A percentile compares a stretch with the other conserved stretches of the same genome.
Conservation (phyloP, 495 filamentous ascomycete species). For the Xylaria grammica region DNA sequence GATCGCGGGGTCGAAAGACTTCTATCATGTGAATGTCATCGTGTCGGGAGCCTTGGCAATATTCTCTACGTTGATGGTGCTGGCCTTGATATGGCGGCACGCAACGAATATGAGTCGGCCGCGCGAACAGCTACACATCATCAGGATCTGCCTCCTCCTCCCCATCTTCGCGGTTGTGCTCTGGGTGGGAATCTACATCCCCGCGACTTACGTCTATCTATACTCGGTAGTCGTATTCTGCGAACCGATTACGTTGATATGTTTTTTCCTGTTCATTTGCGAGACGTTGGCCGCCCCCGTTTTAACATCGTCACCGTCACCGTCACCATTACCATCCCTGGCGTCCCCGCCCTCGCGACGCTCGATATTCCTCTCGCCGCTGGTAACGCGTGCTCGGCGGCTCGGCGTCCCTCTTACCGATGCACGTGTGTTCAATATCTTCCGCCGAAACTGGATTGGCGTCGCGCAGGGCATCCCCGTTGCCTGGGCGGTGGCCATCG, state of each 20-base stretch:
- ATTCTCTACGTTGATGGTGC: conserved; percentile 12
- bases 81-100: conserved; percentile 23
- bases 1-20: conserved; percentile 15
- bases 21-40: conserved; percentile 22
- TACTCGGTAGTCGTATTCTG: conserved; percentile 8
- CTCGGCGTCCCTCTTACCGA: neutral
- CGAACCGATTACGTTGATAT: conserved; percentile 16
- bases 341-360: neutral
- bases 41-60: conserved; percentile 7
- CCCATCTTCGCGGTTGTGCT: conserved; percentile 14
- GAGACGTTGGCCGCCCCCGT: conserved; percentile 18
- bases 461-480: conserved; percentile 16
- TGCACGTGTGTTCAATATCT: neutral
- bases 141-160: conserved; percentile 18
- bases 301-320: neutral
- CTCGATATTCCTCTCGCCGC: conserved; percentile 10
- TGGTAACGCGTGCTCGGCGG: neutral
- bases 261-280: conserved; percentile 21
- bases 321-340: neutral
- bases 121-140: conserved; percentile 22
- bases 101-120: conserved; percentile 21
- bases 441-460: conserved; percentile 4
- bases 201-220: conserved; percentile 12
- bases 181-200: conserved; percentile 14
- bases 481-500: neutral